Conservation (phyloP, 1,284 basidiomycete species). For the Phlebopus sp. region DNA sequence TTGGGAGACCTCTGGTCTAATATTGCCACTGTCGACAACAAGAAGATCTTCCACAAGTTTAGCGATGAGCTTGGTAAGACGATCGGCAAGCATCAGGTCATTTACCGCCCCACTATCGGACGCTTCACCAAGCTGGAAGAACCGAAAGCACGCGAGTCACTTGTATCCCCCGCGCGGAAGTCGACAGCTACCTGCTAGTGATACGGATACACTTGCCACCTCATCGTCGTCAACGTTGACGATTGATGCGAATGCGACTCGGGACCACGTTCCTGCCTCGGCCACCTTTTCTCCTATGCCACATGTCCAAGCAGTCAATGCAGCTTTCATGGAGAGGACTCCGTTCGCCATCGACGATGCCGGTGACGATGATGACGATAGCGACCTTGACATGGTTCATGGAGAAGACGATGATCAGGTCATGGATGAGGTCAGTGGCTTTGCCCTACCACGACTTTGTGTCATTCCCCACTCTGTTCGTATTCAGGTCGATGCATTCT, state of each 20-base stretch:
- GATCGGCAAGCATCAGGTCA: conserved; percentile 85
- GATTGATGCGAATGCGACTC: conserved; percentile 30
- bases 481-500: conserved; percentile 79
- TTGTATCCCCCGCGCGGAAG: conserved; percentile 70
- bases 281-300: conserved; percentile 51
- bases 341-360: conserved; percentile 94
- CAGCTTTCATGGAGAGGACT: conserved; percentile 84
- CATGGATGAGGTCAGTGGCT: conserved; percentile 73
- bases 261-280: conserved; percentile 27
- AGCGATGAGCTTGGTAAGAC: conserved; percentile 93
- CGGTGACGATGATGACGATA: conserved; percentile 67
- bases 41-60: conserved; percentile 80
- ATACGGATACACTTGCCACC: conserved; percentile 20
- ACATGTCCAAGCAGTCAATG: conserved; percentile 76
- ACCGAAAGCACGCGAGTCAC: conserved; percentile 83
- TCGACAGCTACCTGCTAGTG: conserved; percentile 34
- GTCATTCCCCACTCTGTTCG: conserved; percentile 5
- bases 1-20: conserved; percentile 85
- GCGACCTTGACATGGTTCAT: conserved; percentile 64
- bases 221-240: conserved; percentile 42
- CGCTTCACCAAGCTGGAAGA: conserved; percentile 81
- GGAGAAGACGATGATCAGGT: conserved; percentile 73
- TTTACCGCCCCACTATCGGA: conserved; percentile 81
- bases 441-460: neutral
- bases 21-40: conserved; percentile 86